These are phyloP conservation scores for Clarireedia paspali DNA, from an alignment of 2,329 filamentous ascomycete species.

Conservation along the genomic window DNA sequence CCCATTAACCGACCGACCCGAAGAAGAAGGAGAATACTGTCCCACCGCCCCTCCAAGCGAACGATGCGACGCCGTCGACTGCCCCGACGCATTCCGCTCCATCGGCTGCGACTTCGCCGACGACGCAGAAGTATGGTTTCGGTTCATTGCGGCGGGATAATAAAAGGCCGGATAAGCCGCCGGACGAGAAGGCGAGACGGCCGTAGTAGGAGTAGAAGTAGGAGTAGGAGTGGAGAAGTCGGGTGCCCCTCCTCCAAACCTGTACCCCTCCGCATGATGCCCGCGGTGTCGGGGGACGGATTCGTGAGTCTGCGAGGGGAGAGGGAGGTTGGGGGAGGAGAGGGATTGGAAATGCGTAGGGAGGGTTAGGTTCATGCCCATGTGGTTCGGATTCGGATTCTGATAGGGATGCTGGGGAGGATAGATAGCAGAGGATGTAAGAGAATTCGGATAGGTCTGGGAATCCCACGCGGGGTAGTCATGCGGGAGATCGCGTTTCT, in stretches of 20 bases:
- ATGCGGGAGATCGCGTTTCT: slow-evolving; percentile 12
- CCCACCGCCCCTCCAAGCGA: no score
- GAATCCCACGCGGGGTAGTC: slow-evolving; percentile 15
- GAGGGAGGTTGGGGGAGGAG: slow-evolving; percentile 15
- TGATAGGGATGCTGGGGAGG: neutral
- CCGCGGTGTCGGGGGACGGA: no score
- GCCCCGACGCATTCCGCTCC: no score
- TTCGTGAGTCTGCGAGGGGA: neutral
- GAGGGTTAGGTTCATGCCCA: neutral
- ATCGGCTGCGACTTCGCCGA: neutral
- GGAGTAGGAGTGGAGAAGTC: no score
- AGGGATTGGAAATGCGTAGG: slow-evolving; percentile 1
- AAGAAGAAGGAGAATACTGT: no score
- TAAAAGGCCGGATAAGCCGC: slow-evolving; percentile 31
- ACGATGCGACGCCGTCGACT: no score
- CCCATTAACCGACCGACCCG: neutral
- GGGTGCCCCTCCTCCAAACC: no score
- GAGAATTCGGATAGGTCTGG: slow-evolving; percentile 13
- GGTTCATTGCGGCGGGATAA: slow-evolving; percentile 27
- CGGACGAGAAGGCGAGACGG: no score
- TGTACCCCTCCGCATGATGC: no score
- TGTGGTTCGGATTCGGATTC: slow-evolving; percentile 6
- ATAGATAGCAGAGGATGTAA: slow-evolving; percentile 6
- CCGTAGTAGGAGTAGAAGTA: no score
- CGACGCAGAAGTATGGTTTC: neutral